Evolutionary conservation across 371 early-diverging fungal species (phyloP), one percentile per base, ranked within the genome.

Genomic region (Syncephalastrum contaminatum): DNA sequence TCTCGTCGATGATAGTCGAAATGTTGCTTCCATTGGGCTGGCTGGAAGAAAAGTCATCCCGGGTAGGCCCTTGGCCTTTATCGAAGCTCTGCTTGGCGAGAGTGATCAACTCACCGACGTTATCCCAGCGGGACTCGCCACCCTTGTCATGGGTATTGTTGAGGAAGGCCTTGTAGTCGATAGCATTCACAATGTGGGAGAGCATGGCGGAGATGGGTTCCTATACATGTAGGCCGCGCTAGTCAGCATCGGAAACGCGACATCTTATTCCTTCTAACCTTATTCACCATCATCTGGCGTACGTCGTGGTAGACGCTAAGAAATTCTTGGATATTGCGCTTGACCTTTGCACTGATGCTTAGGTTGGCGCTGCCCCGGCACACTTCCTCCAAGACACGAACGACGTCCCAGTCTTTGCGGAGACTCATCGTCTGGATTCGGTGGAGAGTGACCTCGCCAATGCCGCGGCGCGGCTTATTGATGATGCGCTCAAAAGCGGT

Each of bases 401-500:
- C 49, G 25, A 55, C 45, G 10, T 56, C 49, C 48, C 40, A 42
- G 1, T 41, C 24, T 0, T 50, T 42, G 10, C 42, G 30, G 0
- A 54, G 52, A n/a, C 56, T 63, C 8, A 60, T 22, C 0, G 18
- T 49, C 15, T 46, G 48, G 14, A 86, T 70, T 40, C 59, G 61
- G 2, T 53, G 30, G 15, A 74, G 14, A 0, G 64, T 61, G 1
- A 56, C 77, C 14, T 72, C 72, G 1, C 86, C 86, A 24, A 87
- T 49, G 15, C 75, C 72, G 46, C 73, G 60, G 22, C 64, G 76
- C 0, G 83, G 72, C 19, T 71, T 74, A 27, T 75, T 72, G 50
- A 87, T 55, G 39, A 77, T 69, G 6, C 69, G 67, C 12, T 56
- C 66, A 6, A 80, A 68, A 1, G 83, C 77, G 4, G 64, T 27